Percentiles rank a stretch among this genome's conserved stretches.
phyloP scores from a whole-genome alignment of 805 yeast species.

The Tetrapisispora phaffii region DNA sequence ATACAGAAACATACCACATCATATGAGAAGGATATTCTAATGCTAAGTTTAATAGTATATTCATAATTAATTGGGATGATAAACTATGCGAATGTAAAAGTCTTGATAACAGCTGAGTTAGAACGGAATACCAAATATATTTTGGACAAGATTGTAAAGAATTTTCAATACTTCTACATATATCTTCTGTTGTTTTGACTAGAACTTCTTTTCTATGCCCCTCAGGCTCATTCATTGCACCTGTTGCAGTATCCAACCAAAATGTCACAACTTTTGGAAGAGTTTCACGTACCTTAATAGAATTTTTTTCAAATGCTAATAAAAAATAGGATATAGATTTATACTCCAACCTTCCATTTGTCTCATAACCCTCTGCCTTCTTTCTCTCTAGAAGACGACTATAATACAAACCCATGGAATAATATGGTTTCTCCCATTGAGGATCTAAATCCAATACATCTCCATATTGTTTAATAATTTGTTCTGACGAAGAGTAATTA shows the following conservation, averaged over 20 bases:
- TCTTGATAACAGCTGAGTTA: slow-evolving; percentile 80
- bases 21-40: slow-evolving; percentile 68
- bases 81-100: slow-evolving; percentile 51
- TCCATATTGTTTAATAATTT: slow-evolving; percentile 59
- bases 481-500: slow-evolving; percentile 68
- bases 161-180: slow-evolving; percentile 39
- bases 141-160: slow-evolving; percentile 40
- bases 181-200: slow-evolving; percentile 34
- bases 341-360: slow-evolving; percentile 24
- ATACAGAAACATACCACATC: slow-evolving; percentile 63
- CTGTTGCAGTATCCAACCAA: slow-evolving; percentile 70
- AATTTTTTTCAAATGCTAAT: slow-evolving; percentile 31
- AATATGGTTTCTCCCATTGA: slow-evolving; percentile 70
- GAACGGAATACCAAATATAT: slow-evolving; percentile 67
- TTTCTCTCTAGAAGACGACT: slow-evolving; percentile 69
- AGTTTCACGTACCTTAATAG: slow-evolving; percentile 65
- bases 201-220: slow-evolving; percentile 22
- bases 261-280: slow-evolving; percentile 82
- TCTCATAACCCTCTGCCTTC: slow-evolving; percentile 30
- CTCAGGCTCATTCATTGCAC: slow-evolving; percentile 17
- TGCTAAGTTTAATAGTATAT: slow-evolving; percentile 50
- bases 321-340: slow-evolving; percentile 25
- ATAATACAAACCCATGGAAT: slow-evolving; percentile 68
- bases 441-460: slow-evolving; percentile 46
- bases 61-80: slow-evolving; percentile 45